Evolutionary conservation across 1,139 yeast species (phyloP).

Genomic region (Pichia sp.): DNA sequence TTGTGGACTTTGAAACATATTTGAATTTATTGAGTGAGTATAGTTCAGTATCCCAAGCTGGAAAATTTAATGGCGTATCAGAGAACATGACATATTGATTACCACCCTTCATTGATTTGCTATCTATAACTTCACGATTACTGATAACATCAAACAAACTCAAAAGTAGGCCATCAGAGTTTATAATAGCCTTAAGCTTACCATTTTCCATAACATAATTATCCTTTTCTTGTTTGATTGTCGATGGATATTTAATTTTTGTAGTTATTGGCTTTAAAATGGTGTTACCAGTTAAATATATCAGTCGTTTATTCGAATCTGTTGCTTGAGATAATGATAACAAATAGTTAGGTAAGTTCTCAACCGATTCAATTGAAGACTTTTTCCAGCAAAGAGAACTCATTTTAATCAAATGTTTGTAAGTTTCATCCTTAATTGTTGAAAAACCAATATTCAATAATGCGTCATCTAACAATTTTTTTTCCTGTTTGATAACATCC

Average conservation of each 20-base stretch:
- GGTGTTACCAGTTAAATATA: slow-evolving; percentile 15
- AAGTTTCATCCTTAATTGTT: slow-evolving; percentile 8
- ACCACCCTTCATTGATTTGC: slow-evolving; percentile 47
- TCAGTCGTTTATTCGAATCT: slow-evolving; percentile 6
- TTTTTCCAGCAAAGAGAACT: slow-evolving; percentile 70
- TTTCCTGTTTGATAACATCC: slow-evolving; percentile 45
- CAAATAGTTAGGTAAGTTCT: slow-evolving; percentile 16
- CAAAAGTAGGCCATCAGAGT: slow-evolving; percentile 53
- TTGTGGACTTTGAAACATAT: slow-evolving; percentile 37
- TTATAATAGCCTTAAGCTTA: slow-evolving; percentile 48
- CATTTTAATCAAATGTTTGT: slow-evolving; percentile 25
- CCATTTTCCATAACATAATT: slow-evolving; percentile 50
- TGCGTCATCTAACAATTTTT: slow-evolving; percentile 45
- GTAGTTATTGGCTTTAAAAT: slow-evolving; percentile 18
- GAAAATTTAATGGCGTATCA: slow-evolving; percentile 85
- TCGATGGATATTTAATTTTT: slow-evolving; percentile 35
- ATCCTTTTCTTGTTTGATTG: slow-evolving; percentile 30
- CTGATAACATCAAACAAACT: slow-evolving; percentile 56
- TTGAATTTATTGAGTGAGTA: slow-evolving; percentile 66
- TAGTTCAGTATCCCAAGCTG: slow-evolving; percentile 97
- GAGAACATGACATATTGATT: slow-evolving; percentile 76
- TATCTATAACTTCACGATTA: slow-evolving; percentile 61
- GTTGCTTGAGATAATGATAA: slow-evolving; percentile 12
- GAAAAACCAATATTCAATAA: slow-evolving; percentile 30
- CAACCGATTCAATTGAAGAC: slow-evolving; percentile 40